A percentile compares a stretch with the other conserved stretches of the same genome.
Conservation (phyloP, 2,329 filamentous ascomycete genomes). For the Botrytis squamosa region DNA sequence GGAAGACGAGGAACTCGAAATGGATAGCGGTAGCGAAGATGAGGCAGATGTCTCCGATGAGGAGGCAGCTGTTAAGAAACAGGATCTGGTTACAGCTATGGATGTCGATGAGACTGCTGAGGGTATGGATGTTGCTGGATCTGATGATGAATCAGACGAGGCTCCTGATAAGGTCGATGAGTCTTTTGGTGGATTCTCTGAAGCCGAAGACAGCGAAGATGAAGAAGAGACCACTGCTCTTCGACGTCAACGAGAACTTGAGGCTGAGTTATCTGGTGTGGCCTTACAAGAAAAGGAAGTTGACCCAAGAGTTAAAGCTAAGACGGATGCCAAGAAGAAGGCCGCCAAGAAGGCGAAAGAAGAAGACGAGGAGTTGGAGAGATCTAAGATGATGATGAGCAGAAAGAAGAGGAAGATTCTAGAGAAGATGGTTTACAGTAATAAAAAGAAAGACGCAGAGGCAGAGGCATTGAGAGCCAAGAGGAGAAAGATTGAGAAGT, state of each 20-base stretch:
- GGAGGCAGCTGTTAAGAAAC: conserved; percentile 50
- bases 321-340: conserved; percentile 69
- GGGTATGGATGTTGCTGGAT: conserved; percentile 40
- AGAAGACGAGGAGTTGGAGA: conserved; percentile 84
- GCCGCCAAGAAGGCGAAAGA: conserved; percentile 68
- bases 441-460: conserved; percentile 89
- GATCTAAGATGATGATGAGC: conserved; percentile 96
- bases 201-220: conserved; percentile 52
- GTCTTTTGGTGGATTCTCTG: conserved; percentile 40
- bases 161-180: conserved; percentile 39
- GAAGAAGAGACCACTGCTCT: conserved; percentile 61
- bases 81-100: conserved; percentile 35
- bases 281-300: conserved; percentile 51
- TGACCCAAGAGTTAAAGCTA: conserved; percentile 59
- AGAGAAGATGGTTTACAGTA: conserved; percentile 96
- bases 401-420: conserved; percentile 97
- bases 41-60: conserved; percentile 42
- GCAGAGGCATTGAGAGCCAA: conserved; percentile 84
- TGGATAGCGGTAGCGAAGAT: conserved; percentile 54
- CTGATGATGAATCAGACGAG: conserved; percentile 42
- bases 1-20: conserved; percentile 77
- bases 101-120: conserved; percentile 38
- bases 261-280: conserved; percentile 82
- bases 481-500: conserved; percentile 81
- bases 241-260: conserved; percentile 83